Evolutionary conservation across 1,139 yeast species (phyloP).

Genomic region (Lodderomyces theae): DNA sequence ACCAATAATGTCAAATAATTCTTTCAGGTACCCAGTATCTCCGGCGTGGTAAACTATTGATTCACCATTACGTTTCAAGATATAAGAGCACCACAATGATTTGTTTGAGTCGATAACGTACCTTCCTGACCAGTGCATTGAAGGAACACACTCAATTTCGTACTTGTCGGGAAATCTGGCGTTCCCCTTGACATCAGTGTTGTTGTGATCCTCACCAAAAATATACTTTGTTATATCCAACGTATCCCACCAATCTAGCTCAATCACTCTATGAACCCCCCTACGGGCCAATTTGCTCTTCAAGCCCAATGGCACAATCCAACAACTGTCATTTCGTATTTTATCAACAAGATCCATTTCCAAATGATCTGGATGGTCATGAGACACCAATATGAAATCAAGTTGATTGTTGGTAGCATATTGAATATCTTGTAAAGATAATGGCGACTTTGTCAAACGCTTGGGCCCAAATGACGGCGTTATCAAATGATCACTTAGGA

Average conservation of each 20-base stretch:
- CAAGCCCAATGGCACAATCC: slow-evolving; percentile 89
- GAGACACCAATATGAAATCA: slow-evolving; percentile 77
- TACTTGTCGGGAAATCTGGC: slow-evolving; percentile 49
- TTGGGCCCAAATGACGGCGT: slow-evolving; percentile 72
- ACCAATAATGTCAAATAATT: slow-evolving; percentile 64
- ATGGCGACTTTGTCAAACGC: slow-evolving; percentile 71
- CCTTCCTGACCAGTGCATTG: slow-evolving; percentile 98
- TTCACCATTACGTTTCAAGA: slow-evolving; percentile 61
- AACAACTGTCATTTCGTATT: slow-evolving; percentile 59
- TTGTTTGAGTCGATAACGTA: slow-evolving; percentile 71
- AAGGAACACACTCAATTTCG: slow-evolving; percentile 85
- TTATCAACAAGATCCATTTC: slow-evolving; percentile 59
- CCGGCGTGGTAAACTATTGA: slow-evolving; percentile 89
- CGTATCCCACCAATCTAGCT: slow-evolving; percentile 92
- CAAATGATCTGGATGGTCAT: slow-evolving; percentile 93
- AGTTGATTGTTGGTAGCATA: slow-evolving; percentile 46
- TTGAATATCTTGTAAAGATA: slow-evolving; percentile 60
- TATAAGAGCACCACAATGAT: slow-evolving; percentile 85
- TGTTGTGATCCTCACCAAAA: too few relatives aligned
- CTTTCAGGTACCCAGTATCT: slow-evolving; percentile 84
- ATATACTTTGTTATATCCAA: slow-evolving; percentile 39
- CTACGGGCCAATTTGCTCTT: slow-evolving; percentile 53
- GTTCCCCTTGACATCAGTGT: slow-evolving; percentile 4
- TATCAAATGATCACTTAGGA: slow-evolving; percentile 68
- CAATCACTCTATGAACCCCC: slow-evolving; percentile 59